Evolutionary conservation across 2,329 filamentous ascomycete species (phyloP), one percentile per base, ranked within the genome.

Genomic region (Orbilia javanica): DNA sequence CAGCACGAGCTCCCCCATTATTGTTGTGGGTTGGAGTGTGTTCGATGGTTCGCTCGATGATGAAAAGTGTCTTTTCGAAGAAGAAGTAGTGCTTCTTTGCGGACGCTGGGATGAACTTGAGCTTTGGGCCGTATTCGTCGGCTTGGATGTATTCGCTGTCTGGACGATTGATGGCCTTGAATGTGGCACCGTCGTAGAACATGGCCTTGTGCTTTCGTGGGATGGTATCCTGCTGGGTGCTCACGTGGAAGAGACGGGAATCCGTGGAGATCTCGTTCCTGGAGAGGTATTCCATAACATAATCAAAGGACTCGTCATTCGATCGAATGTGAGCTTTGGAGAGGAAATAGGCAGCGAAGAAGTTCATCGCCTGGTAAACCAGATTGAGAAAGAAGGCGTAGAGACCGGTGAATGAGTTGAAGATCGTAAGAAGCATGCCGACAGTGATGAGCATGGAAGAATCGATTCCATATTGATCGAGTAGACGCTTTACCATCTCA

Each of bases 41-140:
- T 20, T 79, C 69, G 52, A 79, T 79, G 8, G 83, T 83, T 10
- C 90, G 87, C 62, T 86, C 85, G 81, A 91, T 90, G 48, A 89
- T 84, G 31, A 93, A 84, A 0, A 89, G 83, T 4, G 86, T 86
- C 5, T 87, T 86, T 55, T 86, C 87, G 83, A 90, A 93, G 87
- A 89, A 90, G 83, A 93, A 93, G 81, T 88, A 89, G 82, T 93
- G 90, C 29, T 71, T 80, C 79, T 84, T 88, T 6, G 91, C 91
- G 70, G 90, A 88, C 0, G 88, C 88, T 0, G 91, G 91, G 0
- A 90, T 93, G 83, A 91, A 93, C 29, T 84, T 83, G n/a, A 85
- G 81, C 57, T 84, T 85, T 20, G 83, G 82, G 81, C 84, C 85
- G 75, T 84, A 84, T n/a, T 83, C 83, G 65, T 85, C 84, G 46